Evolutionary conservation across 1,284 basidiomycete genomes (phyloP).

Genomic region (Sphagnurus paluster): DNA sequence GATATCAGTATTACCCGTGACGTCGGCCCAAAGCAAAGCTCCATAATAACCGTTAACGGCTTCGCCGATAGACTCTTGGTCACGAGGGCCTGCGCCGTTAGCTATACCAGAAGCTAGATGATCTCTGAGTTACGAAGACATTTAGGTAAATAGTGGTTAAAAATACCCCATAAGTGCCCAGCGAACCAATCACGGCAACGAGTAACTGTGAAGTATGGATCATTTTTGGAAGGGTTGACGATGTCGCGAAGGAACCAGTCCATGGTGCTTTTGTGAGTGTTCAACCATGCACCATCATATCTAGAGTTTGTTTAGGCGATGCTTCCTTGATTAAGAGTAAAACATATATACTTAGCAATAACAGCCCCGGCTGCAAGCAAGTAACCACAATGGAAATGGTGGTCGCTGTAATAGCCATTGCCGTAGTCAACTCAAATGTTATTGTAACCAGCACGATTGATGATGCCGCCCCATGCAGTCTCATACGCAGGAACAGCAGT

Average conservation of each 20-base stretch:
- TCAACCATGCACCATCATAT: conserved; percentile 28
- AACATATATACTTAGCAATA: conserved; percentile 27
- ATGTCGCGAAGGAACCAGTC: conserved; percentile 33
- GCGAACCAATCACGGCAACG: conserved; percentile 35
- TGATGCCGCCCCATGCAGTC: conserved; percentile 37
- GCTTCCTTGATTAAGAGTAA: neutral
- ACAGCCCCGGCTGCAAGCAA: conserved; percentile 31
- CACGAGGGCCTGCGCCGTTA: conserved; percentile 33
- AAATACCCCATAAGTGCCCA: conserved; percentile 36
- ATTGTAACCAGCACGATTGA: conserved; percentile 30
- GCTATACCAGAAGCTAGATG: conserved; percentile 33
- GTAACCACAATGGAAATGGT: conserved; percentile 38
- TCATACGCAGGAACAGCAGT: conserved; percentile 31
- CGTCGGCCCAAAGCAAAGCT: conserved; percentile 29
- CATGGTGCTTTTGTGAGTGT: conserved; percentile 23
- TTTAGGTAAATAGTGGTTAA: neutral
- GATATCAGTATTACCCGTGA: conserved; percentile 29
- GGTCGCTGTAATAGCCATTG: conserved; percentile 36
- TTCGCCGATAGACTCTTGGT: conserved; percentile 35
- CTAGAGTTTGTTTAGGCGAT: conserved; percentile 11
- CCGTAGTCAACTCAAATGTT: conserved; percentile 33
- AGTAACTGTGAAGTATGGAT: conserved; percentile 33
- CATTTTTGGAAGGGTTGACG: conserved; percentile 30
- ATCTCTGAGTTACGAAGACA: neutral
- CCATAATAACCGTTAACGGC: conserved; percentile 37